A percentile compares a stretch with the other conserved stretches of the same genome.
These are phyloP conservation scores for Ganoderma lingzhi DNA, from an alignment of 1,284 basidiomycete species.

Conservation along the genomic window DNA sequence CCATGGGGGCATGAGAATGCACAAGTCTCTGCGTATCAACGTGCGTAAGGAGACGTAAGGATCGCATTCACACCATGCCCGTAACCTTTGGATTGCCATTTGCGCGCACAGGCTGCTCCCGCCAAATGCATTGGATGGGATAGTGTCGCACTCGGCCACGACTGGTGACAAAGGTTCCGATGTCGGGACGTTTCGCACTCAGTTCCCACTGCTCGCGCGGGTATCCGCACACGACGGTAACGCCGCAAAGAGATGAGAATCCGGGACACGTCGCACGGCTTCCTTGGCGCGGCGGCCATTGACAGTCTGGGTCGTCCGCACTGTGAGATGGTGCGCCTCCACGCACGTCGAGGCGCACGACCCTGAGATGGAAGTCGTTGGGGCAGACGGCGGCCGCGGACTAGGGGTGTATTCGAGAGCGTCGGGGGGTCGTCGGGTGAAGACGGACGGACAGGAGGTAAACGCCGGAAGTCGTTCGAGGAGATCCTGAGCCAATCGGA, in stretches of 20 bases:
- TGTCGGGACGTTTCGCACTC: background rate
- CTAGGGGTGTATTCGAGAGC: background rate
- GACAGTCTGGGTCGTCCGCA: background rate
- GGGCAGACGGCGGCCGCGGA: background rate
- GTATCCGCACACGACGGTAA: conserved; percentile 10
- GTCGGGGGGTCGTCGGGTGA: background rate
- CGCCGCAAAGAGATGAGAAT: conserved; percentile 17
- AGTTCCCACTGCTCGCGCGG: conserved; percentile 9
- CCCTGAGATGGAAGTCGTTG: conserved; percentile 1
- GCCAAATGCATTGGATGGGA: conserved; percentile 5
- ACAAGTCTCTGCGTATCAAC: background rate
- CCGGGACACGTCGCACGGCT: conserved; percentile 1
- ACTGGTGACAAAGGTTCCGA: background rate
- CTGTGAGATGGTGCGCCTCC: conserved; percentile 12
- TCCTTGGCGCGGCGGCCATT: conserved; percentile 12
- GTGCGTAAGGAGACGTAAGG: background rate
- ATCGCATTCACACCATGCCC: conserved; percentile 3
- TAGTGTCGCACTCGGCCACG: background rate
- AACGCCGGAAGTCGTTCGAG: conserved; percentile 8
- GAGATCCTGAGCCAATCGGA: conserved; percentile 25
- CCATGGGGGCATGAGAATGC: no score
- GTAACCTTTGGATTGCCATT: conserved; percentile 8
- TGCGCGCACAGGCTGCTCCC: conserved; percentile 11
- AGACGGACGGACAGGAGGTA: conserved; percentile 2
- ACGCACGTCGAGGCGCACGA: conserved; percentile 7